Conservation (phyloP, 2,329 filamentous ascomycete species). For the Teratosphaeria destructans region DNA sequence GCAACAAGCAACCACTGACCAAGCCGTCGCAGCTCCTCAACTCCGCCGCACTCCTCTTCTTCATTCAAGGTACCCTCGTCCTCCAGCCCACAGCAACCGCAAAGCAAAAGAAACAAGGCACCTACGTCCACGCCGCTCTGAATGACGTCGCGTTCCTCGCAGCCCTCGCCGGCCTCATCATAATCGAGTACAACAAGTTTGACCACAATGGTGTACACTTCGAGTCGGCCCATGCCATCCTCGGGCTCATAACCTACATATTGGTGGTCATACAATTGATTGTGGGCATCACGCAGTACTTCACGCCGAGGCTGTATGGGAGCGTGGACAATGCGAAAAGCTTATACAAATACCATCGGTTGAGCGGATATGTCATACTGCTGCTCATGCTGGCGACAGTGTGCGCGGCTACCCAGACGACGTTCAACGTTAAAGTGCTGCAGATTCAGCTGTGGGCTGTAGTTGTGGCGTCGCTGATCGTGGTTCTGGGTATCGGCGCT, state of each 20-base stretch:
- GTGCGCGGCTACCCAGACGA: conserved; percentile 63
- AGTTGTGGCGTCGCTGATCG: conserved; percentile 52
- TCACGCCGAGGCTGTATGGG: conserved; percentile 62
- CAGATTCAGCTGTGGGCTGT: conserved; percentile 69
- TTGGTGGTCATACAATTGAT: conserved; percentile 61
- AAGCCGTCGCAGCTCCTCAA: conserved; percentile 25
- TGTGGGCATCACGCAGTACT: conserved; percentile 77
- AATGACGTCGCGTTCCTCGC: conserved; percentile 54
- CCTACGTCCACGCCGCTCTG: conserved; percentile 57
- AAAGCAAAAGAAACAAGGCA: conserved; percentile 57
- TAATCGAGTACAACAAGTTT: conserved; percentile 80
- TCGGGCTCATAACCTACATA: conserved; percentile 68
- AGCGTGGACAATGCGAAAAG: conserved; percentile 68
- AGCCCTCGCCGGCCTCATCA: conserved; percentile 53
- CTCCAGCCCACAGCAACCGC: conserved; percentile 78
- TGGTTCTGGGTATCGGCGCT: conserved; percentile 62
- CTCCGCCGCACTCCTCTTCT: conserved; percentile 56
- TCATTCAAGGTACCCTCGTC: conserved; percentile 70
- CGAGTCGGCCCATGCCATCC: conserved; percentile 66
- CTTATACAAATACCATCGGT: conserved; percentile 83
- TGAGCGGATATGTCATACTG: conserved; percentile 63
- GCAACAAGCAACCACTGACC: not conserved
- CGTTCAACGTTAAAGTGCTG: conserved; percentile 58
- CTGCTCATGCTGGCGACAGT: conserved; percentile 64
- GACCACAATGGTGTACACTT: conserved; percentile 60